Evolutionary conservation across 805 yeast species (phyloP).

Genomic region (Kodamaea laetipori): DNA sequence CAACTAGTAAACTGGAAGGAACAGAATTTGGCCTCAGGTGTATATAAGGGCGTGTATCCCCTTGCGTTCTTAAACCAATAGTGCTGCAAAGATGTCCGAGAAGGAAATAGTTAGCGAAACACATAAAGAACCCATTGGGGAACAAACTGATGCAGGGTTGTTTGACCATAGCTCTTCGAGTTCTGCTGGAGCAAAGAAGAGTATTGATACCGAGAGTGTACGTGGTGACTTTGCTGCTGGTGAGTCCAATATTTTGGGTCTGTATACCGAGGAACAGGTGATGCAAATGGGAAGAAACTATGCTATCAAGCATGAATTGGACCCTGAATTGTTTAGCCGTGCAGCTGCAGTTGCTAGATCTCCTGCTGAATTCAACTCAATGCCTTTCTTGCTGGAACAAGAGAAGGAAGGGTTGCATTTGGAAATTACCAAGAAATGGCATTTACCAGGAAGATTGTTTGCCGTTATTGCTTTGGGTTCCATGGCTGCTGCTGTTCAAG

Average conservation of each 20-base stretch:
- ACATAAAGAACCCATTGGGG: background rate
- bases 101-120: background rate
- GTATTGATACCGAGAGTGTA: background rate
- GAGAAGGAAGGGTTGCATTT: conserved; percentile 52
- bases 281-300: conserved; percentile 71
- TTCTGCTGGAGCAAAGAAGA: background rate
- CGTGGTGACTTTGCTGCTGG: background rate
- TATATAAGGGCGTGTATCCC: background rate
- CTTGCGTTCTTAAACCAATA: too few relatives aligned
- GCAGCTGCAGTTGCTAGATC: conserved; percentile 62
- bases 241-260: conserved; percentile 48
- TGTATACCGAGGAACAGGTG: conserved; percentile 62
- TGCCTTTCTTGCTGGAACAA: conserved; percentile 48
- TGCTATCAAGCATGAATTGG: conserved; percentile 57
- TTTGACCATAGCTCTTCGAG: conserved; percentile 3
- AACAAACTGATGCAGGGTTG: background rate
- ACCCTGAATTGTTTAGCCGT: conserved; percentile 57
- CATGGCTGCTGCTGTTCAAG: conserved; percentile 71
- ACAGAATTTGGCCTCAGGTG: background rate
- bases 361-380: conserved; percentile 58
- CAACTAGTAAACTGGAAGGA: too few relatives aligned
- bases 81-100: conserved; percentile 6
- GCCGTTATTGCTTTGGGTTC: conserved; percentile 61
- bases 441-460: conserved; percentile 49
- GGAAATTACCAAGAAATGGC: conserved; percentile 48